These are phyloP conservation scores for Ceratocystis smalleyi DNA, from an alignment of 2,329 filamentous ascomycete genomes.

Conservation along the genomic window DNA sequence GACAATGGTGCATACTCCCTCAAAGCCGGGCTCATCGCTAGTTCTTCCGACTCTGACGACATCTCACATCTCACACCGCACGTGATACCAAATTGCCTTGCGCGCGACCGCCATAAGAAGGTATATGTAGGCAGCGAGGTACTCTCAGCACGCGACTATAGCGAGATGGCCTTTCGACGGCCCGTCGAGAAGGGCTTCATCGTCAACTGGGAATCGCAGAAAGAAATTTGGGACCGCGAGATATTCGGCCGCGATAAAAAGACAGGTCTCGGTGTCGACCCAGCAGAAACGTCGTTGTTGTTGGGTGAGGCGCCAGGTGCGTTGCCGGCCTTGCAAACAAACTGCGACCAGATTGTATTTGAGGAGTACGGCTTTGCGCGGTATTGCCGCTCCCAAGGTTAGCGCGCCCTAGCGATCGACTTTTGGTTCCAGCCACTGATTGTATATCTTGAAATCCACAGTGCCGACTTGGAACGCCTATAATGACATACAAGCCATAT, in stretches of 20 bases:
- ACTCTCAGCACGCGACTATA: constrained; percentile 68
- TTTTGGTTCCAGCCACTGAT: neutral
- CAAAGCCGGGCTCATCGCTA: constrained; percentile 64
- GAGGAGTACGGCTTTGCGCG: constrained; percentile 89
- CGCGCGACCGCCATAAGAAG: constrained; percentile 62
- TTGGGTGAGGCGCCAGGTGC: constrained; percentile 77
- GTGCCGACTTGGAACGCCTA: constrained; percentile 67
- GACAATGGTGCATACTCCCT: constrained; percentile 88
- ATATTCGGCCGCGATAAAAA: constrained; percentile 50
- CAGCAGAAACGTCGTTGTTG: constrained; percentile 66
- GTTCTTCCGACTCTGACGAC: constrained; percentile 30
- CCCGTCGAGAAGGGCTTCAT: constrained; percentile 91
- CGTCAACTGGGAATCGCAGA: constrained; percentile 92
- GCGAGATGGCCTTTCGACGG: constrained; percentile 70
- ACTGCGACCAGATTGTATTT: constrained; percentile 93
- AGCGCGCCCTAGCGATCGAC: constrained; percentile 17
- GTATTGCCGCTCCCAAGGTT: constrained; percentile 63
- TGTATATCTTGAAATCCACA: constrained; percentile 23
- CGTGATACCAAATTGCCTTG: constrained; percentile 76
- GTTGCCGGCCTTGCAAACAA: constrained; percentile 63
- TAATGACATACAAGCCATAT: constrained; percentile 56
- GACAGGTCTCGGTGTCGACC: constrained; percentile 54
- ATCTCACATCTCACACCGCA: constrained; percentile 33
- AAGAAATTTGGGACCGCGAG: constrained; percentile 85
- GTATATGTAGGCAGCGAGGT: constrained; percentile 70